Evolutionary conservation across 345 rosid genomes (phyloP), one percentile per base, ranked within the genome.

Genomic region (Rubroshorea leprosula): DNA sequence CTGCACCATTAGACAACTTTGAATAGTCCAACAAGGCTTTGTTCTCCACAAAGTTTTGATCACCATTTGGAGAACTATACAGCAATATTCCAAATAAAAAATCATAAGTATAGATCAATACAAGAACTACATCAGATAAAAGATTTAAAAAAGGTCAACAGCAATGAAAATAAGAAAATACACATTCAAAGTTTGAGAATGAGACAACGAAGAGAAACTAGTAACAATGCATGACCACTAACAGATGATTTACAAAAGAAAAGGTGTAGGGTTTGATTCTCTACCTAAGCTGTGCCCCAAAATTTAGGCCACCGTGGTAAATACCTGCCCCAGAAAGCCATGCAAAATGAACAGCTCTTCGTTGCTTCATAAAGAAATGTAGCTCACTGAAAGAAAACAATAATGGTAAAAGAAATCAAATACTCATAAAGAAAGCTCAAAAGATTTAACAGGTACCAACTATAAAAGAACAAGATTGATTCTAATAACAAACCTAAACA

Each of bases 301-400:
- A 93, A 75, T 89, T 93, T 24, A 93, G 74, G 69, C 95, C 88
- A 15, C 99, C 99, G 57, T 89, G 90, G 70, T 89, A 93, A 52
- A 93, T 87, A 50, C 99, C 99, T 41, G 96, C 96, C 65, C 99
- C 96, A 57, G 99, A 89, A 74, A 93, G 95, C 99, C 99, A 93
- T 17, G 99, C 95, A 70, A 93, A 93, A 81, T 93, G 96, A 58
- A 85, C 80, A 11, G 99, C 96, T 82, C 99, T 78, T 76, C 96
- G 78, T 78, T 93, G 99, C 80, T 93, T 89, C 80, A 93, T 87
- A 73, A 72, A 93, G 82, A 93, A 93, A 78, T 82, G 96, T 60
- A 93, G 77, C 71, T 89, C 99, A 74, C 99, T 93, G 82, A 54
- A 60, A 72, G 55, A 22, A 68, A 14, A 26, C 47, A 20, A 55